phyloP scores from a whole-genome alignment of 2,329 filamentous ascomycete genomes.

The Sarocladium strictum region DNA sequence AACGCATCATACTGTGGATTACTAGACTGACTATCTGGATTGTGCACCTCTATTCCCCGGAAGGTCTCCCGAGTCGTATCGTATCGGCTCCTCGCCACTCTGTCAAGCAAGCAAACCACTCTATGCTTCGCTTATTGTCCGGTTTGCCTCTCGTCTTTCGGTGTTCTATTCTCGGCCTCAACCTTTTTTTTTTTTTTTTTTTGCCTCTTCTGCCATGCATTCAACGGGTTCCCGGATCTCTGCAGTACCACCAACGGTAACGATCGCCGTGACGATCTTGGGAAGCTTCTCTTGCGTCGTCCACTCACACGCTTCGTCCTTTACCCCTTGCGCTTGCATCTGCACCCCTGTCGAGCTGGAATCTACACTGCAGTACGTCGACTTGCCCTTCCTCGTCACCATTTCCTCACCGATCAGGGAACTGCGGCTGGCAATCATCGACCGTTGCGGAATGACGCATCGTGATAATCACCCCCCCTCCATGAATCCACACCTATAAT shows the following conservation, averaged over 20 bases:
- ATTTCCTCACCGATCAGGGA: conserved; percentile 5
- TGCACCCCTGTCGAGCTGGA: conserved; percentile 9
- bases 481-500: conserved; percentile 4
- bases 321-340: not conserved
- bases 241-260: not conserved
- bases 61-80: too few relatives aligned
- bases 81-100: not conserved
- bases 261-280: conserved; percentile 1
- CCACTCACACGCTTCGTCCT: not conserved
- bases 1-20: too few relatives aligned
- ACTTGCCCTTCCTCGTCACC: not conserved
- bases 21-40: too few relatives aligned
- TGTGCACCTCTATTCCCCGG: too few relatives aligned
- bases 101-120: not conserved
- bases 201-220: not conserved
- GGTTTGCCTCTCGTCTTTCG: not conserved
- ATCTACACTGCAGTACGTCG: too few relatives aligned
- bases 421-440: not conserved
- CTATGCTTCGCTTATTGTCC: too few relatives aligned
- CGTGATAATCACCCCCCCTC: conserved; percentile 4
- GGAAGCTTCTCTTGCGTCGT: not conserved
- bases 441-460: conserved; percentile 3
- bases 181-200: not conserved
- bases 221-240: conserved; percentile 1
- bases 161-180: not conserved